Evolutionary conservation across 2,329 filamentous ascomycete species (phyloP), one percentile per base, ranked within the genome.

Genomic region (Stagonosporopsis chrysanthemi): DNA sequence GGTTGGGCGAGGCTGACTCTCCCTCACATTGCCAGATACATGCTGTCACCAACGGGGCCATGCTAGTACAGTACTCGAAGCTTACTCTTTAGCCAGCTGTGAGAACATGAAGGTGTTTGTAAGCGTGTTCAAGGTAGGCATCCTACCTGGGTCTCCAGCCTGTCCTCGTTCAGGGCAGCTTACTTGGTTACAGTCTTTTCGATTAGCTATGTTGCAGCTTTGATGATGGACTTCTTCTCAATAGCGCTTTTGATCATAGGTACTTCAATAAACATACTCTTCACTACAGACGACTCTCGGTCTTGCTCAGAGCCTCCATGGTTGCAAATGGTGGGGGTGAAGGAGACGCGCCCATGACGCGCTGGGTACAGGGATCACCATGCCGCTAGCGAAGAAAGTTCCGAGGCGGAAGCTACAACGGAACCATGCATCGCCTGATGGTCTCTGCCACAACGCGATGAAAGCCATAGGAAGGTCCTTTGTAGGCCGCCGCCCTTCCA

Each of bases 401-500:
- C 52, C 51, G 48, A 41, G 47, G 47, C 48, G 42, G 49, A 45
- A 43, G 48, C 43, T 36, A 19, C n/a, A 15, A 41, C 46, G 31
- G 50, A 43, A 22, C 43, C 33, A 36, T 38, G 39, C 59, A 49
- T 57, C 52, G 51, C 52, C 50, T 58, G 49, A 57, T 52, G 35
- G 50, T 33, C 42, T 28, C 44, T 31, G 45, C 15, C 28, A 54
- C 38, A 24, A 42, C 35, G 60, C 50, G 14, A 75, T 75, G 73
- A 68, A 51, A 52, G 55, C 60, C 7, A 53, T 69, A 12, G 62
- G 53, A 38, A 55, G 56, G 45, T 61, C 64, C 50, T 52, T 68
- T 4, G 40, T 56, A 52, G 64, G 55, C 33, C 69, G 66, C 41
- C 49, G 60, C 29, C 42, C 51, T 8, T 57, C 29, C n/a, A n/a